phyloP scores from a whole-genome alignment of 352 stramenopile species.

The Pythium graminicola region DNA sequence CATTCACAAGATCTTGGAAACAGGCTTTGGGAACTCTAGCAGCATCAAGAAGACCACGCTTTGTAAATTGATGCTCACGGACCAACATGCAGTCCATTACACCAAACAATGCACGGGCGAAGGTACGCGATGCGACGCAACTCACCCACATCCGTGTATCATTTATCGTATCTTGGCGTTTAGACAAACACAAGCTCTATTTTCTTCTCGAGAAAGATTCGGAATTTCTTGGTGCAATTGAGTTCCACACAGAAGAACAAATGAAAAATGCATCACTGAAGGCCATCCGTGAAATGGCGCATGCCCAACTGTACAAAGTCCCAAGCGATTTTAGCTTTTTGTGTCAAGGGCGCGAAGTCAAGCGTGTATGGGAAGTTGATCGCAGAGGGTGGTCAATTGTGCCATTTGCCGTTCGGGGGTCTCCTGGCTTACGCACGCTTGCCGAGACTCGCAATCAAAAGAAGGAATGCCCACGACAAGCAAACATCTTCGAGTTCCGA shows the following conservation, averaged over 20 bases:
- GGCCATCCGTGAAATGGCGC: conserved; percentile 44
- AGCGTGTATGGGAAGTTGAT: conserved; percentile 49
- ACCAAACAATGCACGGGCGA: conserved; percentile 56
- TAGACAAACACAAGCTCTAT: conserved; percentile 59
- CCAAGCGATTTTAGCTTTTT: conserved; percentile 47
- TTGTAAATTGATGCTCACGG: conserved; percentile 47
- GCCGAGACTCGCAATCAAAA: conserved; percentile 34
- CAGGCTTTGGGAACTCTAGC: conserved; percentile 21
- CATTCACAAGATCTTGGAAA: conserved; percentile 33
- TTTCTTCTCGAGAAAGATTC: conserved; percentile 56
- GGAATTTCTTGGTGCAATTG: conserved; percentile 46
- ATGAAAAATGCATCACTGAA: conserved; percentile 47
- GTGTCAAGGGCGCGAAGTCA: conserved; percentile 42
- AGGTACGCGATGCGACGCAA: conserved; percentile 8
- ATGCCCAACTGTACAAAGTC: conserved; percentile 29
- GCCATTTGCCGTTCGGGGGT: conserved; percentile 50
- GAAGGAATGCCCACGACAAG: conserved; percentile 25
- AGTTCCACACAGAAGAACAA: conserved; percentile 47
- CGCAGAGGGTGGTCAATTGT: conserved; percentile 48
- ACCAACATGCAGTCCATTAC: conserved; percentile 51
- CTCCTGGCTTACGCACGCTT: conserved; percentile 35
- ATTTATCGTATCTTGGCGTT: neutral
- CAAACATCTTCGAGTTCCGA: conserved; percentile 47
- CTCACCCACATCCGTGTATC: neutral
- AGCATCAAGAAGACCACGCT: conserved; percentile 30